A percentile compares a stretch with the other conserved stretches of the same genome.
phyloP scores from a whole-genome alignment of 2,329 filamentous ascomycete genomes.

The Fusarium domesticum region DNA sequence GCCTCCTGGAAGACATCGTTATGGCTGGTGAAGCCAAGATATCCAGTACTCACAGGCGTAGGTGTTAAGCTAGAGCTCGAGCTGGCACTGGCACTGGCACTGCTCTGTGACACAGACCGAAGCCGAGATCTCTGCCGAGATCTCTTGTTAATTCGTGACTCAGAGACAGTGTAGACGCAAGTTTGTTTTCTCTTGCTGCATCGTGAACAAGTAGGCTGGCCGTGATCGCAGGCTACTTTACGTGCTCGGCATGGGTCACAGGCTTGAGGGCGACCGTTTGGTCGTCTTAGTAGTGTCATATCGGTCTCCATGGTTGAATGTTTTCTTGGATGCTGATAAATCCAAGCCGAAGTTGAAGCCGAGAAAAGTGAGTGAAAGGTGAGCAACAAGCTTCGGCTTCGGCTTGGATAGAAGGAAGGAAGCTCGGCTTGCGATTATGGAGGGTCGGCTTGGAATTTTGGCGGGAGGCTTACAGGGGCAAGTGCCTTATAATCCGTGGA shows the following conservation, averaged over 20 bases:
- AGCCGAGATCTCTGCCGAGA: background rate
- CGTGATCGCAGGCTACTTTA: constrained; percentile 17
- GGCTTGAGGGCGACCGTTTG: constrained; percentile 15
- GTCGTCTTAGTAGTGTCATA: constrained; percentile 8
- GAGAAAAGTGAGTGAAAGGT: background rate
- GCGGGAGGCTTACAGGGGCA: no score
- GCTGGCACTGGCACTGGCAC: no score
- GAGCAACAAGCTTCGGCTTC: constrained; percentile 6
- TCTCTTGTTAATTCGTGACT: constrained; percentile 8
- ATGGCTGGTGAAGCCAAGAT: constrained; percentile 46
- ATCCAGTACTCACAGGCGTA: constrained; percentile 32
- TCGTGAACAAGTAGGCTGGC: constrained; percentile 16
- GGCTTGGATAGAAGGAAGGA: constrained; percentile 3
- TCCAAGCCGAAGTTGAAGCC: background rate
- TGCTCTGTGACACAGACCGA: background rate
- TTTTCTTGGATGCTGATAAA: background rate
- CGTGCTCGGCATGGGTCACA: constrained; percentile 17
- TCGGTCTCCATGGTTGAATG: background rate
- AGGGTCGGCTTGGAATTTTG: no score
- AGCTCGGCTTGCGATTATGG: background rate
- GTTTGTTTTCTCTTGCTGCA: constrained; percentile 35
- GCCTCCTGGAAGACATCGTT: constrained; percentile 42
- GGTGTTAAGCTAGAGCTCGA: constrained; percentile 4
- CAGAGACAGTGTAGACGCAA: constrained; percentile 36
- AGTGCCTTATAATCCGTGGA: no score